A percentile compares a stretch with the other conserved stretches of the same genome.
phyloP scores from a whole-genome alignment of 1,139 yeast species.

The Suhomyces coccinellae region DNA sequence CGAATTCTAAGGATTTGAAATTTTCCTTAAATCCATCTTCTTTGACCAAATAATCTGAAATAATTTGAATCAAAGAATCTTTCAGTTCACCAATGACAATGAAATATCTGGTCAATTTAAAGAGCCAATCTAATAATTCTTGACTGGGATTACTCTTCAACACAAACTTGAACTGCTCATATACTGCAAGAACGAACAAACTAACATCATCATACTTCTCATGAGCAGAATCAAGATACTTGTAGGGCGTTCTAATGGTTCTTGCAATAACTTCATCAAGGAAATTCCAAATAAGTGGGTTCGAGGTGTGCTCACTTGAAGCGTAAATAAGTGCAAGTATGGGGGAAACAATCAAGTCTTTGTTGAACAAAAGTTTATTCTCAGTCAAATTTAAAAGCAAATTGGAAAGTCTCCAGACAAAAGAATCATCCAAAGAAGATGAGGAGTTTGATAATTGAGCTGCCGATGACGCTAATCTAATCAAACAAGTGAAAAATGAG shows the following conservation, averaged over 20 bases:
- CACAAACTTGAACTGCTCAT: slow-evolving; percentile 73
- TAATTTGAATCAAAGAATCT: slow-evolving; percentile 28
- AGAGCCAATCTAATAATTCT: slow-evolving; percentile 49
- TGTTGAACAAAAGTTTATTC: slow-evolving; percentile 45
- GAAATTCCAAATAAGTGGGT: slow-evolving; percentile 46
- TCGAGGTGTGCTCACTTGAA: slow-evolving; percentile 16
- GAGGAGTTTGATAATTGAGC: slow-evolving; percentile 31
- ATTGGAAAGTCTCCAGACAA: slow-evolving; percentile 24
- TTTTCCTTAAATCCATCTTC: slow-evolving; percentile 7
- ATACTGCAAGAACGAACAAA: slow-evolving; percentile 63
- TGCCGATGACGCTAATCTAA: slow-evolving; percentile 48
- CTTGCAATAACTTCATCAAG: slow-evolving; percentile 76
- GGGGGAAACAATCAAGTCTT: slow-evolving; percentile 46
- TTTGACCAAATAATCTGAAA: slow-evolving; percentile 21
- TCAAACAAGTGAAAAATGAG: slow-evolving; percentile 61
- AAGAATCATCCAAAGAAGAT: slow-evolving; percentile 23
- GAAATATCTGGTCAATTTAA: slow-evolving; percentile 43
- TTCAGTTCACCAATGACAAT: slow-evolving; percentile 56
- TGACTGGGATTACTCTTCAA: slow-evolving; percentile 10
- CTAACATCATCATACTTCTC: slow-evolving; percentile 46
- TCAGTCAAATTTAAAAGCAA: slow-evolving; percentile 27
- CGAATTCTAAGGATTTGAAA: slow-evolving; percentile 5
- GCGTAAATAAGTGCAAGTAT: slow-evolving; percentile 43
- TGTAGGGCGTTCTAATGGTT: slow-evolving; percentile 72
- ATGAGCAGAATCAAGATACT: slow-evolving; percentile 70